phyloP scores from a whole-genome alignment of 495 filamentous ascomycete species.

The Penicillium pulvis region DNA sequence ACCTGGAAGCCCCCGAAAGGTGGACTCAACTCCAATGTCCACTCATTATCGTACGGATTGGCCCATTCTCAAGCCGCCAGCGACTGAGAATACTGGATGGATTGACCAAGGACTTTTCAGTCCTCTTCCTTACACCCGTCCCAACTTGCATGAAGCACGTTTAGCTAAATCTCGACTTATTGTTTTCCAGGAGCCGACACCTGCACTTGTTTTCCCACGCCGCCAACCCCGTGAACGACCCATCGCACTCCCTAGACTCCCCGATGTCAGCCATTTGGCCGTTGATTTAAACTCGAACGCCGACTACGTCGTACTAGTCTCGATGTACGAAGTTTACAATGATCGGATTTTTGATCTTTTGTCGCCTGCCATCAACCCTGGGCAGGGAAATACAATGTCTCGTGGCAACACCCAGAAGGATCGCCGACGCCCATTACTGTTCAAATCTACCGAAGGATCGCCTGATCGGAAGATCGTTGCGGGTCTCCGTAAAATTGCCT shows the following conservation, averaged over 20 bases:
- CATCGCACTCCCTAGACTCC: constrained; percentile 66
- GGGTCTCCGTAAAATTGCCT: constrained; percentile 87
- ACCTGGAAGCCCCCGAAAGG: constrained; percentile 28
- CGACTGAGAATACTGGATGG: constrained; percentile 19
- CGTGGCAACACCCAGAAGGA: constrained; percentile 60
- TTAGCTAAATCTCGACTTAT: constrained; percentile 41
- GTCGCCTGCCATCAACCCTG: constrained; percentile 51
- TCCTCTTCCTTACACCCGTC: constrained; percentile 25
- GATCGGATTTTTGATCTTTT: constrained; percentile 96
- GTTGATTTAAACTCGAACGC: constrained; percentile 68
- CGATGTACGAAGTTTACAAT: constrained; percentile 99
- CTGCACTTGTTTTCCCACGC: constrained; percentile 53
- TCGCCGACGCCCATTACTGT: constrained; percentile 73
- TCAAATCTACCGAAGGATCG: constrained; percentile 83
- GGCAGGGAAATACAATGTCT: constrained; percentile 42
- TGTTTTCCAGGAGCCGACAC: constrained; percentile 52
- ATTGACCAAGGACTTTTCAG: constrained; percentile 14
- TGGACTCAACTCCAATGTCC: constrained; percentile 1
- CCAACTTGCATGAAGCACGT: constrained; percentile 19
- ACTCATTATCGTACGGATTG: constrained; percentile 15
- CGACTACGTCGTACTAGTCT: constrained; percentile 87
- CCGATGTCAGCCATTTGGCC: constrained; percentile 70
- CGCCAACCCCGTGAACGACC: constrained; percentile 62
- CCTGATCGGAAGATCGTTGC: constrained; percentile 89
- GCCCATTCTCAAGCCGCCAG: constrained; percentile 7